A percentile compares a stretch with the other conserved stretches of the same genome.
Evolutionary conservation across 2,329 filamentous ascomycete genomes (phyloP).

Genomic region (Cladosporium sp.): DNA sequence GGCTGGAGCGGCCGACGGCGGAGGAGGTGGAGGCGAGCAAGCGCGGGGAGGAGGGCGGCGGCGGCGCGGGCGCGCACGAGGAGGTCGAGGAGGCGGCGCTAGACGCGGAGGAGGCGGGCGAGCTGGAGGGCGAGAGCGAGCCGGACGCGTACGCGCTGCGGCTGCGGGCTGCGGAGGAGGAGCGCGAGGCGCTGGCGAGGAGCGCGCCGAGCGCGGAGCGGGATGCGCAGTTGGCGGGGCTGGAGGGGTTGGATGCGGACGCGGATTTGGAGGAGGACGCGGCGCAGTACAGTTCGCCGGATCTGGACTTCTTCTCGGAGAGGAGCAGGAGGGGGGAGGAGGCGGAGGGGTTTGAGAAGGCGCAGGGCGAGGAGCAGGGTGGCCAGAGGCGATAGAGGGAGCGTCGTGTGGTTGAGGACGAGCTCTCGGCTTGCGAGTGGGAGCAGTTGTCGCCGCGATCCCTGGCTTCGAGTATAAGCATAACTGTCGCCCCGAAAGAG

Average conservation of each 20-base stretch:
- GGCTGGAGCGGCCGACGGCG: slow-evolving; percentile 21
- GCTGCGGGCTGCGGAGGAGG: slow-evolving; percentile 2
- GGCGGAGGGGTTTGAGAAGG: not conserved
- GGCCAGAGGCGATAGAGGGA: not conserved
- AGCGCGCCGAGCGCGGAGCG: not conserved
- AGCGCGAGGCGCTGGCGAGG: slow-evolving; percentile 6
- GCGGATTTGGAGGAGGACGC: not conserved
- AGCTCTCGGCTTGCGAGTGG: too few species aligned
- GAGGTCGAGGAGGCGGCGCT: slow-evolving; percentile 13
- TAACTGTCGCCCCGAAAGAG: too few species aligned
- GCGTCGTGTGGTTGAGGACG: not conserved
- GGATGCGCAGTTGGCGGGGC: slow-evolving; percentile 7
- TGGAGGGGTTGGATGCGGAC: not conserved
- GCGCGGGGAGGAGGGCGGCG: not conserved
- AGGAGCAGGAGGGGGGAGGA: slow-evolving; percentile 2
- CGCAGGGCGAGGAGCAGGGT: too few species aligned
- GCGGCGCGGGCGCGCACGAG: not conserved
- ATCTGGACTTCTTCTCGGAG: slow-evolving; percentile 5
- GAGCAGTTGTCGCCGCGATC: too few species aligned
- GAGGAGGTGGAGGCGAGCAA: slow-evolving; percentile 7
- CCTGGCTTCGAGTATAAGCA: too few species aligned
- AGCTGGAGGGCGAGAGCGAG: not conserved
- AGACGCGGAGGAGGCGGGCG: not conserved
- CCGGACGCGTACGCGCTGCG: slow-evolving; percentile 3
- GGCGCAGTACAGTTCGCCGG: not conserved